Evolutionary conservation across 73 alveolate genomes (phyloP).

Genomic region (Paramecium biaurelia): DNA sequence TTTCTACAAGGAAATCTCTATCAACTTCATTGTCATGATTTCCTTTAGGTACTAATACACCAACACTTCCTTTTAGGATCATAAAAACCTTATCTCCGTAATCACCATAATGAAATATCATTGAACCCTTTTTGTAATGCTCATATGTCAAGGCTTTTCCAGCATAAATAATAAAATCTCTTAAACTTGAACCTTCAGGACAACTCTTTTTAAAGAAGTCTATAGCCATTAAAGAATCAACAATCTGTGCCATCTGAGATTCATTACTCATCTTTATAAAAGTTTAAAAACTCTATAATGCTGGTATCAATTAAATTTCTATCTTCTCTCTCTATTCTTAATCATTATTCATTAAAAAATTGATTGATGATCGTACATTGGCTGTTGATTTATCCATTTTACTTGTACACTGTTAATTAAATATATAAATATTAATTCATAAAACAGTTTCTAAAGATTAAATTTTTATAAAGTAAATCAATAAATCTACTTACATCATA

Average conservation of each 20-base stretch:
- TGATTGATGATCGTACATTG: not conserved
- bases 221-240: not conserved
- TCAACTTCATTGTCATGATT: not conserved
- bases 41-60: conserved; percentile 15
- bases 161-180: conserved; percentile 8
- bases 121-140: not conserved
- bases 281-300: not conserved
- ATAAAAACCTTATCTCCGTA: conserved; percentile 29
- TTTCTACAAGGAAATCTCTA: not conserved
- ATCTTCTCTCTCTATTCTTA: not conserved
- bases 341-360: not conserved
- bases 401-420: not conserved
- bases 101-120: conserved; percentile 30
- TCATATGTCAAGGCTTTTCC: not conserved
- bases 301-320: not conserved
- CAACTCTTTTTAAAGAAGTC: not conserved
- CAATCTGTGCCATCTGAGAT: not conserved
- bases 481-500: too few species aligned
- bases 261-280: not conserved
- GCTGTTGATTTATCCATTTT: not conserved
- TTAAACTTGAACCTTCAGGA: conserved; percentile 6
- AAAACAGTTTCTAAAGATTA: not conserved
- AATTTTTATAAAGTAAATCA: not conserved
- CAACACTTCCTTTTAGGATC: conserved; percentile 15
- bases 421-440: not conserved